Conservation (phyloP, 2,329 filamentous ascomycete species). For the Apiospora sp. region DNA sequence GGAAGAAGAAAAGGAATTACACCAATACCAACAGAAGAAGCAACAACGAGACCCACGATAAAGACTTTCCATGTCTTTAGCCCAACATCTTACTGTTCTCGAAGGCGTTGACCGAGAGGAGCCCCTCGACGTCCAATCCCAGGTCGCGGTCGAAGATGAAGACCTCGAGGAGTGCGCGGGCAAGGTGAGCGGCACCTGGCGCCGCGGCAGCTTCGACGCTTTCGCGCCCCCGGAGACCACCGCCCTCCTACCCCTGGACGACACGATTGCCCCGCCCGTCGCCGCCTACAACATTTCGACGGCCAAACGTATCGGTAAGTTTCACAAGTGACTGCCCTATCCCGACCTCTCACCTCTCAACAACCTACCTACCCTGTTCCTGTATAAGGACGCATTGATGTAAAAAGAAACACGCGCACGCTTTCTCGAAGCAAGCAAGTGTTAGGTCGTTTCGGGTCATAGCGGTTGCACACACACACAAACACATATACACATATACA, state of each 20-base stretch:
- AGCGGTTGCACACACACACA: background rate
- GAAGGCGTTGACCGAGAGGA: slow-evolving; percentile 52
- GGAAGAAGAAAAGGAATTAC: background rate
- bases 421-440: no score
- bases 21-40: background rate
- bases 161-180: slow-evolving; percentile 29
- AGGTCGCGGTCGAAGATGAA: slow-evolving; percentile 19
- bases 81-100: slow-evolving; percentile 50
- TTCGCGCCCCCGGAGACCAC: slow-evolving; percentile 38
- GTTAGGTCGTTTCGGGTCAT: slow-evolving; percentile 1
- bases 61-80: slow-evolving; percentile 48
- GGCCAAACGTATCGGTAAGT: slow-evolving; percentile 40
- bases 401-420: background rate
- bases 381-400: slow-evolving; percentile 14
- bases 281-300: slow-evolving; percentile 43
- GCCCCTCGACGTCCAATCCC: slow-evolving; percentile 31
- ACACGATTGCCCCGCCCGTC: slow-evolving; percentile 36
- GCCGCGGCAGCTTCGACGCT: slow-evolving; percentile 41
- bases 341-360: background rate
- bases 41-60: background rate
- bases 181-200: slow-evolving; percentile 35
- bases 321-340: background rate
- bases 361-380: background rate
- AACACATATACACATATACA: background rate
- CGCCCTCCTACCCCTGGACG: slow-evolving; percentile 38